Evolutionary conservation across 1,284 basidiomycete species (phyloP), one percentile per base, ranked within the genome.

Genomic region (Trichosporon coremiiforme): DNA sequence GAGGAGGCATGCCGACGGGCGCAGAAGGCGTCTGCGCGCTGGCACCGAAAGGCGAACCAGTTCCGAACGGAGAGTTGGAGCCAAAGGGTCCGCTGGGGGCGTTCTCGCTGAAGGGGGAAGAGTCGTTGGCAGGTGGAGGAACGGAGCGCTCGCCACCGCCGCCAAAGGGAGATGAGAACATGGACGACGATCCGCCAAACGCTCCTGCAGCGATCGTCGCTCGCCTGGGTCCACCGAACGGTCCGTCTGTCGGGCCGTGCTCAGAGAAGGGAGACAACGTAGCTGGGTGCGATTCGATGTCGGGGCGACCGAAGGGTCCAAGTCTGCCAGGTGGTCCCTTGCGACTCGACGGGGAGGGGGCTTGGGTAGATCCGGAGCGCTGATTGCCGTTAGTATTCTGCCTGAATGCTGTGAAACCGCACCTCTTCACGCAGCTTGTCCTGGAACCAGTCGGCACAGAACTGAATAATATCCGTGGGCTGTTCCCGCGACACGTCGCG

Each of bases 401-500:
- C 20, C 22, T n/a, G 20, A 9, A 53, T 20, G 9, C 2, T 2
- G 15, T 70, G 87, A 31, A 6, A n/a, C 2, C 74, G 57, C 83
- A 82, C 83, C 75, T 83, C 81, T 53, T 76, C 69, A 33, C 78
- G 75, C 29, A 84, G 70, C 71, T 74, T 75, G 66, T 73, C 86
- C 79, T 95, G 92, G 85, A 98, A 98, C 95, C 95, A 98, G 80
- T 90, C 94, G 66, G 95, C 90, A 79, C 93, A 96, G 85, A 93
- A 98, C 83, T 98, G 95, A 66, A 97, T 89, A 4, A 91, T 88
- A 80, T 98, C 95, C 76, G 88, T 88, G 22, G 95, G 95, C 78
- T 94, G 91, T 17, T 90, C 91, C 73, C 92, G 89, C 50, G 91
- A 86, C 65, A 89, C 89, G 83, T 97, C 95, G 78, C 92, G 89